Base-by-base conservation (phyloP, 2,329 filamentous ascomycete genomes). In the Fusarium luffae region DNA sequence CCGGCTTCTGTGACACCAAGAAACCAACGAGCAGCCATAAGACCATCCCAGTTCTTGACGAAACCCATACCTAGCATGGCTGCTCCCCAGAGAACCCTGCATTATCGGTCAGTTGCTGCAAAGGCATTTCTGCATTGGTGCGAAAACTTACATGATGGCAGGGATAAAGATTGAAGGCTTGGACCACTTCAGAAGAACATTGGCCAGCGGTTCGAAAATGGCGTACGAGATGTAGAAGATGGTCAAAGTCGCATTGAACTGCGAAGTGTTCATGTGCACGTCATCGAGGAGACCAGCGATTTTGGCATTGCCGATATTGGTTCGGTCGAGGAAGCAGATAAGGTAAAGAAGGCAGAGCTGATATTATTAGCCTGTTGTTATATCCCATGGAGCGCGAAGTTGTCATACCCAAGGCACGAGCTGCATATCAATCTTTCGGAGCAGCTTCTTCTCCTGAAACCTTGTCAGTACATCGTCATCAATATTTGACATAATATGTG, bases 191-290 rank as follows among this genome's bases (percentile, higher is more conserved):
- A 97, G 88, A 25, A 97, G 80, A 48, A 95, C 83, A 77, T 97
- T 97, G 63, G 92, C 93, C 44, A 94, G 74, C 0, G 89, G 89
- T 77, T 96, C 93, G 68, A 93, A 94, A 34, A 94, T 80, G 4
- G 92, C 86, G 77, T 97, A 97, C 1, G 92, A 93, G 51, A 97
- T 85, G 81, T 97, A 97, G 82, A 97, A 97, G 72, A 97, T 91
- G 34, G 92, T 93, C 10, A 97, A 84, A 1, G 90, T 87, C 23
- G 87, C 84, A 77, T 94, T 94, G 81, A 94, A 97, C 75, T 92
- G 84, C 8, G 83, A 79, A 4, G 86, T 84, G 1, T 85, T 85
- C 84, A 95, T 87, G 32, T 85, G 70, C 18, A 96, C 81, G 60
- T 92, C 89, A 13, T 83, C 70, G 28, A 79, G 69, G 13, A 89